These are phyloP conservation scores for Lonicera japonica DNA, from an alignment of 129 eudicot genomes.

Conservation along the genomic window DNA sequence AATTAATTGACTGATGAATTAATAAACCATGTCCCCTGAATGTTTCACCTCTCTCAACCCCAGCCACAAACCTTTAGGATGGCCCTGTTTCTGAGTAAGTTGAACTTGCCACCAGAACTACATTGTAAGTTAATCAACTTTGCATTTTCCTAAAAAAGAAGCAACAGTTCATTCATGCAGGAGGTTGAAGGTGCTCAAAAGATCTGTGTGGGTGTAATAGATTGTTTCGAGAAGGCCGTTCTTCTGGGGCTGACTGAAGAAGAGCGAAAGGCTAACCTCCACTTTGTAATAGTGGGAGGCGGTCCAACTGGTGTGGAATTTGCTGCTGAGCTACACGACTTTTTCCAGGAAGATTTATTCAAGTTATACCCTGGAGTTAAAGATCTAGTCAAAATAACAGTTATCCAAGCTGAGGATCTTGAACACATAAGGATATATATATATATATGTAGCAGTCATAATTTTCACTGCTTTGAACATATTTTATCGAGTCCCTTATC, in stretches of 20 bases:
- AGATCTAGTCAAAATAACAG: conserved; percentile 56
- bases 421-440: conserved; percentile 53
- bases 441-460: not conserved
- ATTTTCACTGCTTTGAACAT: not conserved
- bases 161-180: conserved; percentile 29
- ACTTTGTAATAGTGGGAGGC: conserved; percentile 91
- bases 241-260: conserved; percentile 79
- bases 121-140: not conserved
- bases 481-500: not conserved
- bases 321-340: conserved; percentile 90
- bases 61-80: too few relatives aligned
- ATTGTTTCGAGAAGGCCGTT: conserved; percentile 85
- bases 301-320: conserved; percentile 96
- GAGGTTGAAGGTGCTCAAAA: conserved; percentile 95
- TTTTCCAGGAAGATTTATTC: conserved; percentile 67
- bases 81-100: too few relatives aligned
- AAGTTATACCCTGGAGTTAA: conserved; percentile 64
- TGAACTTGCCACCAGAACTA: conserved; percentile 1
- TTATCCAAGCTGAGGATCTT: conserved; percentile 81
- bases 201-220: conserved; percentile 77
- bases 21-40: too few relatives aligned
- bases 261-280: conserved; percentile 69
- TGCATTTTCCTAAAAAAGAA: conserved; percentile 1
- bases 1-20: too few relatives aligned
- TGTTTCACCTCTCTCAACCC: too few relatives aligned